phyloP scores from a whole-genome alignment of 2,329 filamentous ascomycete genomes.

The Aspergillus ochraceus region DNA sequence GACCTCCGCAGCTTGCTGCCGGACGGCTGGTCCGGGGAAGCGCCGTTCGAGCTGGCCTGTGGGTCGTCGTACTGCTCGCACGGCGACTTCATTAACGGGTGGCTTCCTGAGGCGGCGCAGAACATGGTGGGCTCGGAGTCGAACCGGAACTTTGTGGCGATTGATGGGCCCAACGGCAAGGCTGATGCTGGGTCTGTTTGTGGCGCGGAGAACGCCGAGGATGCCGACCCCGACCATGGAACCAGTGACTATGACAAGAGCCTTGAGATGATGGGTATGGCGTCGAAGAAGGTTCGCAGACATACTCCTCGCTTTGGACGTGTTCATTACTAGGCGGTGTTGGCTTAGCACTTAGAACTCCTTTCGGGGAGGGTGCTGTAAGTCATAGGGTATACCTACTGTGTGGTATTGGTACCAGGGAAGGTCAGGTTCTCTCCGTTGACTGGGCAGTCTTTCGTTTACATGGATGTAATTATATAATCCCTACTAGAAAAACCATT shows the following conservation, averaged over 20 bases:
- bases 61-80: constrained; percentile 11
- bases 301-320: no score
- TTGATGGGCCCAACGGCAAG: not conserved
- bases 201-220: not conserved
- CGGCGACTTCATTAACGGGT: constrained; percentile 14
- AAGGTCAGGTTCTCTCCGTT: no score
- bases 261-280: constrained; percentile 12
- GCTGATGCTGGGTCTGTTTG: not conserved
- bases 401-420: no score
- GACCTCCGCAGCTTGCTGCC: constrained; percentile 12
- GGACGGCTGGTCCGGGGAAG: constrained; percentile 13
- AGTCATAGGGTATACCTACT: no score
- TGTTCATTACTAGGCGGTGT: no score
- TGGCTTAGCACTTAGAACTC: no score
- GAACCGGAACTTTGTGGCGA: constrained; percentile 10
- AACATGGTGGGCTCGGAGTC: constrained; percentile 12
- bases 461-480: no score
- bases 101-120: constrained; percentile 14
- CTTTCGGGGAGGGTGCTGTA: no score
- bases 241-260: constrained; percentile 16
- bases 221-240: constrained; percentile 14
- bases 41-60: constrained; percentile 12
- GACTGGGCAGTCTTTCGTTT: no score
- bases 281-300: no score
- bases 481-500: no score